phyloP scores from a whole-genome alignment of 129 eudicot genomes.

The Gnaphalium uliginosum region DNA sequence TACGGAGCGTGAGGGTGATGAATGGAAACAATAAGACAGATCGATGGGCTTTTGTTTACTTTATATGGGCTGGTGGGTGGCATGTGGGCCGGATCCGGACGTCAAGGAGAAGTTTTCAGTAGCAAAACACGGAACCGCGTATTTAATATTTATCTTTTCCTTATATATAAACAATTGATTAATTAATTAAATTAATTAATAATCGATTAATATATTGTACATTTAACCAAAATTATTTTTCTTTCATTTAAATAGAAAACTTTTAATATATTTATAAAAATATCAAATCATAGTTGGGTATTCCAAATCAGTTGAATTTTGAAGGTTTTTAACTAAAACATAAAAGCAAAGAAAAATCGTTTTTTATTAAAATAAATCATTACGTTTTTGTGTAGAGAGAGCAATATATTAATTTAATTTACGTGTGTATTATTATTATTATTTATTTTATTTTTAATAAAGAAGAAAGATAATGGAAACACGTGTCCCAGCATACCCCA shows the following conservation, averaged over 20 bases:
- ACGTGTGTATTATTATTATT: too few relatives aligned
- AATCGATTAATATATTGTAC: too few relatives aligned
- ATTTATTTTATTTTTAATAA: too few relatives aligned
- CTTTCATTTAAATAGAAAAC: not conserved
- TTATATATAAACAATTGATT: not conserved
- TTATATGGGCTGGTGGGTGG: constrained; percentile 17
- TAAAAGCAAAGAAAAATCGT: too few relatives aligned
- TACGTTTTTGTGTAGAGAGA: too few relatives aligned
- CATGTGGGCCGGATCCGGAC: constrained; percentile 23
- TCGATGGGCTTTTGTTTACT: constrained; percentile 7
- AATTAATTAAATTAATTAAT: too few relatives aligned
- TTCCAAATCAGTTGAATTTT: not conserved
- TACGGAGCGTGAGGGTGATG: not conserved
- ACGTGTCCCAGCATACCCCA: too few relatives aligned
- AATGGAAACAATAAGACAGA: not conserved
- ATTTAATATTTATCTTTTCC: not conserved
- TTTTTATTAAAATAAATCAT: too few relatives aligned
- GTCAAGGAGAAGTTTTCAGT: constrained; percentile 11
- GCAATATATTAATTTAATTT: too few relatives aligned
- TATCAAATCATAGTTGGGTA: not conserved
- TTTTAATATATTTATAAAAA: too few relatives aligned
- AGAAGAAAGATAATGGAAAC: too few relatives aligned
- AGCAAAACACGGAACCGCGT: constrained; percentile 18
- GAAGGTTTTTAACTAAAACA: too few relatives aligned
- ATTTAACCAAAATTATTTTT: not conserved